phyloP scores from a whole-genome alignment of 2,329 filamentous ascomycete genomes.

The Mariannaea elegans region DNA sequence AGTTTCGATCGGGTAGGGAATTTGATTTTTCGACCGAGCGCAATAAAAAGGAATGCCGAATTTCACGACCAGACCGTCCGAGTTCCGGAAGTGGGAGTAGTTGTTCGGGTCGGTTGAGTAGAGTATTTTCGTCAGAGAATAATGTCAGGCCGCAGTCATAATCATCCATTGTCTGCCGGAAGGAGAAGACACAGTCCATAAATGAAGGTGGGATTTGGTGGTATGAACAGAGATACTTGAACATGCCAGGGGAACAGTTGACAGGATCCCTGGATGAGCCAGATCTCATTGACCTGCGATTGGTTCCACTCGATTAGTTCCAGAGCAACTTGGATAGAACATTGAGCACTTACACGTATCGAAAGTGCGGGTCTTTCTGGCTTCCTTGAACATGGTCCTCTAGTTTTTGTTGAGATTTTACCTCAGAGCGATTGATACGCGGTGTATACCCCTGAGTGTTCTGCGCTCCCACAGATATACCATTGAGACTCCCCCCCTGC shows the following conservation, averaged over 20 bases:
- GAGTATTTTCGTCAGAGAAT: conserved; percentile 27
- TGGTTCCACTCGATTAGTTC: background rate
- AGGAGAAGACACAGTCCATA: conserved; percentile 20
- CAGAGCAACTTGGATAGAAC: too few species aligned
- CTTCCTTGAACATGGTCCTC: background rate
- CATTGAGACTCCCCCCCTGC: background rate
- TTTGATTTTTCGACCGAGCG: conserved; percentile 23
- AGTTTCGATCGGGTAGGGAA: background rate
- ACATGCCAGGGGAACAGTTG: conserved; percentile 4
- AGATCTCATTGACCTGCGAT: conserved; percentile 21
- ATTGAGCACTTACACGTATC: conserved; percentile 21
- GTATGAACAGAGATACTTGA: conserved; percentile 26
- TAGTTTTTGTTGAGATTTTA: background rate
- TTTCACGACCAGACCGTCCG: conserved; percentile 25
- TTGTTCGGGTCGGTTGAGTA: background rate
- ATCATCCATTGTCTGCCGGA: background rate
- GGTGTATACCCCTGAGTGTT: background rate
- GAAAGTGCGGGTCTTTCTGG: background rate
- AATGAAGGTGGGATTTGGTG: conserved; percentile 22
- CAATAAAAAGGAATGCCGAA: conserved; percentile 25
- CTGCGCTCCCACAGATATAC: background rate
- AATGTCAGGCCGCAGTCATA: conserved; percentile 24
- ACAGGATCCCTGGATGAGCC: conserved; percentile 15
- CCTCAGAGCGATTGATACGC: background rate
- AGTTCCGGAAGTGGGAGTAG: background rate